Conservation (phyloP, 2,329 filamentous ascomycete species). For the Bipolaris bicolor region DNA sequence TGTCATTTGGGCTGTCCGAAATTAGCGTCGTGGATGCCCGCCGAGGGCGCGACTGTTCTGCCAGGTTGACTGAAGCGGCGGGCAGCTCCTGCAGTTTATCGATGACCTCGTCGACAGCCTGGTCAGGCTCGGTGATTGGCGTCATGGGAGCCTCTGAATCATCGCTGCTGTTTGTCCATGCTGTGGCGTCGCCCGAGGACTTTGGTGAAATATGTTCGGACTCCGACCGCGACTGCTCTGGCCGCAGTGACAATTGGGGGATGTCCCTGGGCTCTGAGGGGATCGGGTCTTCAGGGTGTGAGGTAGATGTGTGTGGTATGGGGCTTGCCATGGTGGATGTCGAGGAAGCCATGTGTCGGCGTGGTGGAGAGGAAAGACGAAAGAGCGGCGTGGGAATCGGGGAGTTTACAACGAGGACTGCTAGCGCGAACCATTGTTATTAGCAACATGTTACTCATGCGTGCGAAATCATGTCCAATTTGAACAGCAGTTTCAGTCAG, state of each 20-base stretch:
- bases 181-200: conserved; percentile 50
- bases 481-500: background rate
- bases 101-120: conserved; percentile 50
- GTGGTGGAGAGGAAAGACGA: conserved; percentile 19
- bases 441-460: conserved; percentile 29
- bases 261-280: conserved; percentile 50
- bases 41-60: conserved; percentile 52
- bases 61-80: conserved; percentile 43
- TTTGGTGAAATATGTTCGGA: conserved; percentile 47
- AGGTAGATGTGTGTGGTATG: conserved; percentile 52
- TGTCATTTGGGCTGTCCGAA: conserved; percentile 64
- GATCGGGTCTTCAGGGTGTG: conserved; percentile 56
- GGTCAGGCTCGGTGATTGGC: conserved; percentile 52
- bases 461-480: background rate
- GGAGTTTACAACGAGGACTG: conserved; percentile 31
- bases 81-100: conserved; percentile 51
- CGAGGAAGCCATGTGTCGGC: conserved; percentile 30
- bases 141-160: conserved; percentile 53
- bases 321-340: conserved; percentile 29
- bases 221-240: conserved; percentile 23
- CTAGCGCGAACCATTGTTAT: conserved; percentile 38
- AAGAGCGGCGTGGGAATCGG: conserved; percentile 14
- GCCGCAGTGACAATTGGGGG: conserved; percentile 37
- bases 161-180: conserved; percentile 51
- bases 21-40: conserved; percentile 73